Percentiles rank a stretch among this genome's conserved stretches.
phyloP scores from a whole-genome alignment of 257 asterid genomes.

The Craterostigma plantagineum region DNA sequence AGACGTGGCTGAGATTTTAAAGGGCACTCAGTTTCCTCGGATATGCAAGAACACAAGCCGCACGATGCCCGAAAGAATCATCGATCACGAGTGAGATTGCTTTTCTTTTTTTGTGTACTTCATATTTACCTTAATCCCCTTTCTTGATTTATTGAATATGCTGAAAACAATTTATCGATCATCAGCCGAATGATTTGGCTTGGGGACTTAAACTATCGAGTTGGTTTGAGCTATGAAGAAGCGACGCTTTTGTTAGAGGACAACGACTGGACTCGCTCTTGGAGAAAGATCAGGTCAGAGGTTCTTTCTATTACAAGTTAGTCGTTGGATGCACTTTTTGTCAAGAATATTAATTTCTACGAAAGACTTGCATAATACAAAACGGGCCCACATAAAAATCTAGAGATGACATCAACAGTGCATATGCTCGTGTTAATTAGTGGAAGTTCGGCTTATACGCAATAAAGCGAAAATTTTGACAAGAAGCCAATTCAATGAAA shows the following conservation, averaged over 20 bases:
- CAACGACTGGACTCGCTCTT: conserved; percentile 70
- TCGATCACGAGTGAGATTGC: conserved; percentile 53
- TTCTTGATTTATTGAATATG: neutral
- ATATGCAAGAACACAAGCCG: conserved; percentile 38
- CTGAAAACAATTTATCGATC: neutral
- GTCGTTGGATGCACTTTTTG: no score
- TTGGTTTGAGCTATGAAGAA: conserved; percentile 67
- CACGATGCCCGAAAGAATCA: conserved; percentile 34
- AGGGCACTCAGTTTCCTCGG: conserved; percentile 38
- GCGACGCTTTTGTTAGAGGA: conserved; percentile 50
- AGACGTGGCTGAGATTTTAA: conserved; percentile 64
- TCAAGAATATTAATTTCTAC: no score
- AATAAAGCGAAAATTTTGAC: no score
- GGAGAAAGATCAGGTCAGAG: conserved; percentile 81
- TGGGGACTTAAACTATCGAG: conserved; percentile 87
- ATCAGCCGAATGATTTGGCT: conserved; percentile 83
- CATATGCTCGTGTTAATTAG: no score
- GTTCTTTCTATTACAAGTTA: neutral
- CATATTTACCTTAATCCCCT: neutral
- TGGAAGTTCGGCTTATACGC: no score
- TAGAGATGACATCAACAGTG: no score
- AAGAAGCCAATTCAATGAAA: no score
- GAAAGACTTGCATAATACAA: no score
- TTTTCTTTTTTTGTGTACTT: no score
- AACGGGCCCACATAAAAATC: no score